phyloP scores from a whole-genome alignment of 306 rosid genomes.

The Dalbergia cultrata region DNA sequence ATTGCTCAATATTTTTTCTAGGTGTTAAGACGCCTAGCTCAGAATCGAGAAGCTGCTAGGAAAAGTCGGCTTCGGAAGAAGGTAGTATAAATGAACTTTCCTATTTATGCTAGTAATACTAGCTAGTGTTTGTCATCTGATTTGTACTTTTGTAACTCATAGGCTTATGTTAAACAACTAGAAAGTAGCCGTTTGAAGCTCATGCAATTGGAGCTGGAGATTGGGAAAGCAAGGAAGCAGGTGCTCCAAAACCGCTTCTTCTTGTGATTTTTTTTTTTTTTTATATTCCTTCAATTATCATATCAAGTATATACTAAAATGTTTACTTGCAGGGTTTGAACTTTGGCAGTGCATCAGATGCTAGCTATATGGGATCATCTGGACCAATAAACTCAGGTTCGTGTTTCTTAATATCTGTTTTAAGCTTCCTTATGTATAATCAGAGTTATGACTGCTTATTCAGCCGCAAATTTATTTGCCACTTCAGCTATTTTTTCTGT shows the following conservation, averaged over 20 bases:
- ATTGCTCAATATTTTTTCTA: slow-evolving; percentile 41
- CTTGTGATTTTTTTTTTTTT: background rate
- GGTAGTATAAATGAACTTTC: slow-evolving; percentile 52
- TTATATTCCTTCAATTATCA: slow-evolving; percentile 3
- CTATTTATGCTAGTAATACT: background rate
- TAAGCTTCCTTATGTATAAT: background rate
- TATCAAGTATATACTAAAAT: slow-evolving; percentile 27
- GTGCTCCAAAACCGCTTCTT: slow-evolving; percentile 52
- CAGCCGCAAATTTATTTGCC: background rate
- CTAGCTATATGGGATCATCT: slow-evolving; percentile 58
- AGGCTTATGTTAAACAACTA: slow-evolving; percentile 95
- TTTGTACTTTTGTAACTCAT: slow-evolving; percentile 35
- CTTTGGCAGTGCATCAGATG: slow-evolving; percentile 53
- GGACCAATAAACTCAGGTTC: slow-evolving; percentile 74
- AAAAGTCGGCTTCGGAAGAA: slow-evolving; percentile 82
- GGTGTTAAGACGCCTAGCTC: slow-evolving; percentile 78
- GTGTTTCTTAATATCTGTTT: slow-evolving; percentile 44
- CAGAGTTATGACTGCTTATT: background rate
- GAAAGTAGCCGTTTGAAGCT: slow-evolving; percentile 84
- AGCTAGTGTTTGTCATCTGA: slow-evolving; percentile 41
- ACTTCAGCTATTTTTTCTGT: background rate
- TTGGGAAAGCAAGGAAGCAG: slow-evolving; percentile 77
- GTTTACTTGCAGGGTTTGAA: slow-evolving; percentile 62
- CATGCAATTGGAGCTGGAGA: slow-evolving; percentile 79
- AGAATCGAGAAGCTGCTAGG: slow-evolving; percentile 93